A percentile compares a stretch with the other conserved stretches of the same genome.
phyloP scores from a whole-genome alignment of 352 stramenopile species.

The Phytophthora palmivora region DNA sequence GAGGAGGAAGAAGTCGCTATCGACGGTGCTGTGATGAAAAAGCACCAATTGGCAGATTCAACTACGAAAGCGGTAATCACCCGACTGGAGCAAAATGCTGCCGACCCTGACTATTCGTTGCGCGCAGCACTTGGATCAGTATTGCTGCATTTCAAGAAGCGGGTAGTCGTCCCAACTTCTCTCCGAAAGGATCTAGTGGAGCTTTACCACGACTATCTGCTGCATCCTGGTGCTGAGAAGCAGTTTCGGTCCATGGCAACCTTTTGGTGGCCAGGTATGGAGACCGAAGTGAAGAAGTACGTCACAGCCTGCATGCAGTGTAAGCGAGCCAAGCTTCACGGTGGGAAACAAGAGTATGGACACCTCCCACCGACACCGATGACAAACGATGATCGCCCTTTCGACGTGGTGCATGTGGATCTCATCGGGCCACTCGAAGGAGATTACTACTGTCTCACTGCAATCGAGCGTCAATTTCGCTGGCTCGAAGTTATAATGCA shows the following conservation, averaged over 20 bases:
- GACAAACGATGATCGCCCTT: no score
- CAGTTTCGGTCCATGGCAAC: slow-evolving; percentile 5
- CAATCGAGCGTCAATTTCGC: no score
- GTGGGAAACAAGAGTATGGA: no score
- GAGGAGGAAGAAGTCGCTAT: slow-evolving; percentile 13
- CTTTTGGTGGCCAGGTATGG: slow-evolving; percentile 19
- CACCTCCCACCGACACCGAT: no score
- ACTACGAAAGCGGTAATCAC: not conserved
- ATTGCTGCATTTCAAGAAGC: slow-evolving; percentile 8
- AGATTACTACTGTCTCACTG: no score
- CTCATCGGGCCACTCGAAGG: no score
- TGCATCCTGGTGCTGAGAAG: slow-evolving; percentile 11
- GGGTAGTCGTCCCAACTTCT: slow-evolving; percentile 4
- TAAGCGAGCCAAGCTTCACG: no score
- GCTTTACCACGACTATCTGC: slow-evolving; percentile 17
- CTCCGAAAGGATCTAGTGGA: no score
- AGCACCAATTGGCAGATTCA: slow-evolving; percentile 2
- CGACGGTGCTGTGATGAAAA: slow-evolving; percentile 10
- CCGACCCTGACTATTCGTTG: slow-evolving; percentile 11
- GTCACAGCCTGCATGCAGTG: no score
- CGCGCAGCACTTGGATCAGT: not conserved
- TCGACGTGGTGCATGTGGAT: no score
- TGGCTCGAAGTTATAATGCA: slow-evolving; percentile 1
- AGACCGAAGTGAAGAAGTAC: no score
- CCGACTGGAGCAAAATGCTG: not conserved